Evolutionary conservation across 352 stramenopile species (phyloP).

Genomic region (Phytophthora kernoviae): DNA sequence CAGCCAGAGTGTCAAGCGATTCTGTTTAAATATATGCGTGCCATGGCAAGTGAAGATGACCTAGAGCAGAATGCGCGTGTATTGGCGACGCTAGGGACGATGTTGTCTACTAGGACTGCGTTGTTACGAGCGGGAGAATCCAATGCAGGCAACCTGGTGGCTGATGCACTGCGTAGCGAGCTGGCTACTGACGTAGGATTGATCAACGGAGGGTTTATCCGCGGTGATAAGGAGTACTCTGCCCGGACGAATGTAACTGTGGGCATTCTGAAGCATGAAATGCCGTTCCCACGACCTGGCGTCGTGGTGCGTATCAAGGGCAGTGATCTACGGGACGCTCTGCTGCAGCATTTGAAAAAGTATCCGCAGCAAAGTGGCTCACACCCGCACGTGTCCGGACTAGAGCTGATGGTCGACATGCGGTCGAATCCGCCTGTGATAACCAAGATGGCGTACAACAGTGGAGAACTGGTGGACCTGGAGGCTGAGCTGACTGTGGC

Average conservation of each 20-base stretch:
- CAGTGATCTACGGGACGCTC: conserved; percentile 65
- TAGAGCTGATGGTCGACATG: conserved; percentile 48
- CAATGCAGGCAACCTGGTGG: conserved; percentile 80
- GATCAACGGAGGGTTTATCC: conserved; percentile 91
- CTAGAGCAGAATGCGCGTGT: conserved; percentile 47
- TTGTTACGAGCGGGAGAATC: conserved; percentile 72
- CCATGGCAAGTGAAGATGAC: conserved; percentile 64
- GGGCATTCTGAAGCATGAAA: conserved; percentile 80
- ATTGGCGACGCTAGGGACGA: conserved; percentile 50
- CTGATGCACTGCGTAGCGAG: conserved; percentile 75
- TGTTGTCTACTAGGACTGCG: conserved; percentile 76
- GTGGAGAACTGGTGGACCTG: conserved; percentile 55
- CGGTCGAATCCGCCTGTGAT: conserved; percentile 26
- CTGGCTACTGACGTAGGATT: conserved; percentile 71
- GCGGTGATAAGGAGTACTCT: conserved; percentile 80
- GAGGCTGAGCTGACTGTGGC: conserved; percentile 64
- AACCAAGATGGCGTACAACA: conserved; percentile 49
- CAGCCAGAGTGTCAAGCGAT: conserved; percentile 70
- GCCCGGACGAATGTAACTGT: conserved; percentile 71
- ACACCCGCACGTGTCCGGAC: conserved; percentile 80
- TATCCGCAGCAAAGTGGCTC: conserved; percentile 79
- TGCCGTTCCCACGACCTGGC: conserved; percentile 82
- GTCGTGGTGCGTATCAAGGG: conserved; percentile 73
- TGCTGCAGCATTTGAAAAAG: conserved; percentile 79
- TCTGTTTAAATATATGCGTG: conserved; percentile 70